phyloP scores from a whole-genome alignment of 2,329 filamentous ascomycete genomes.

The Curvularia eragrostidis region DNA sequence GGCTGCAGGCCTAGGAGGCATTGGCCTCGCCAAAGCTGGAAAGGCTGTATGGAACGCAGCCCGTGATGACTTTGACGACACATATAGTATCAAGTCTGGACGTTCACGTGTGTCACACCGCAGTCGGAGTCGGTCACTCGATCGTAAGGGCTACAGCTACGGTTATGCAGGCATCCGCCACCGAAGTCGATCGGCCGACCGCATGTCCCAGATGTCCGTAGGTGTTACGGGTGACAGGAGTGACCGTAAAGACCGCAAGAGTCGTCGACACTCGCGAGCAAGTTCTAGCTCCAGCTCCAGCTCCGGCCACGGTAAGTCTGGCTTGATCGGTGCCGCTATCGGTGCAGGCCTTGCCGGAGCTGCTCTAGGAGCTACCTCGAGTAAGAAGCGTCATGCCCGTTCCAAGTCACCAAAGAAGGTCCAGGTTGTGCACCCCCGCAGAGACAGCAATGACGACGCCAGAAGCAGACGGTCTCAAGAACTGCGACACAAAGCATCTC shows the following conservation, averaged over 20 bases:
- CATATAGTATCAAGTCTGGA: constrained; percentile 65
- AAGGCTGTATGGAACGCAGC: constrained; percentile 60
- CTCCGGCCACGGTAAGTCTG: constrained; percentile 45
- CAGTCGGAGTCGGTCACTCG: constrained; percentile 48
- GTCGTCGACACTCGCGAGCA: constrained; percentile 36
- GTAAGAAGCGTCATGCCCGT: constrained; percentile 44
- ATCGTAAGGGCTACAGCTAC: constrained; percentile 55
- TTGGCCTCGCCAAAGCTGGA: constrained; percentile 60
- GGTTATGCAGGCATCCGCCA: constrained; percentile 51
- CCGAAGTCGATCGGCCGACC: constrained; percentile 48
- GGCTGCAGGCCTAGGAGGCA: constrained; percentile 62
- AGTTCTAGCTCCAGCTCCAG: constrained; percentile 54
- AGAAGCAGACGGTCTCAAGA: constrained; percentile 36
- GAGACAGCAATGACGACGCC: constrained; percentile 42
- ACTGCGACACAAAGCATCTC: constrained; percentile 40
- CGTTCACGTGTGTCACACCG: constrained; percentile 43
- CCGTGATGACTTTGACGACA: constrained; percentile 64
- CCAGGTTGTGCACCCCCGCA: constrained; percentile 35
- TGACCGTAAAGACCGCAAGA: constrained; percentile 48
- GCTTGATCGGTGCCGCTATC: constrained; percentile 47
- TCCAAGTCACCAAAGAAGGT: constrained; percentile 46
- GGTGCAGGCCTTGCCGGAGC: constrained; percentile 51
- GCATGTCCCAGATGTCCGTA: constrained; percentile 43
- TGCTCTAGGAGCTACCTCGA: constrained; percentile 43
- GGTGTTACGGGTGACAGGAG: constrained; percentile 45